Evolutionary conservation across 2,329 filamentous ascomycete genomes (phyloP).

Genomic region (Juglanconis juglandina): DNA sequence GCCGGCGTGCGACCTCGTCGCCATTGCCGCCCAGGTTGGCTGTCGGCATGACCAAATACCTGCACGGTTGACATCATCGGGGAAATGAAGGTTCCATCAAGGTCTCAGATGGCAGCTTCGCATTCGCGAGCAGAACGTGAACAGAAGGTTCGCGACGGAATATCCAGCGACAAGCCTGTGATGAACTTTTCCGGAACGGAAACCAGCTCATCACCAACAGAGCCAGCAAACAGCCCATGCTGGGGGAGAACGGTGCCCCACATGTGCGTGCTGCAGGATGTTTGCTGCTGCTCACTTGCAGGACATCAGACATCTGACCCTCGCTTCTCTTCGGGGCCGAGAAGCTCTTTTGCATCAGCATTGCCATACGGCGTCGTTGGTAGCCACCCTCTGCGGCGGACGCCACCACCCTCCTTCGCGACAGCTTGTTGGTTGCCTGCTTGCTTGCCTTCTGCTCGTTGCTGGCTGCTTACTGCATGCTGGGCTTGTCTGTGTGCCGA

Average conservation of each 20-base stretch:
- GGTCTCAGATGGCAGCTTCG: neutral
- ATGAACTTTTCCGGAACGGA: neutral
- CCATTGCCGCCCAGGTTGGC: neutral
- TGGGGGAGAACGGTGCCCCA: neutral
- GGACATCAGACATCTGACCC: neutral
- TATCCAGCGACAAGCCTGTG: neutral
- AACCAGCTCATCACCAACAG: neutral
- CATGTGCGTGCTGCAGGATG: neutral
- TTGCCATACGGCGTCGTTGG: neutral
- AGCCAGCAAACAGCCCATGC: too few relatives aligned
- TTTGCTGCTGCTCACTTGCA: neutral
- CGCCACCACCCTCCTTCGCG: neutral
- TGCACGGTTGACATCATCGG: neutral
- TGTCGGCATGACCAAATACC: neutral
- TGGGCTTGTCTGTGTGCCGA: neutral
- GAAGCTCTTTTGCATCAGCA: neutral
- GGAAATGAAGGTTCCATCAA: neutral
- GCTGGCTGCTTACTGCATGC: neutral
- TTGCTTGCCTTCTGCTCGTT: neutral
- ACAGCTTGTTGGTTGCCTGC: neutral
- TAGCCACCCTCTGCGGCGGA: neutral
- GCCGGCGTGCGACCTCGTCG: neutral
- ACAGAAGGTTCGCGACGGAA: neutral
- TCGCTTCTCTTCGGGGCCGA: neutral
- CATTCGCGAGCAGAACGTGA: neutral